Evolutionary conservation across 108 stramenopile species (phyloP), one percentile per base, ranked within the genome.

Genomic region (Cyclostephanos tholiformis): DNA sequence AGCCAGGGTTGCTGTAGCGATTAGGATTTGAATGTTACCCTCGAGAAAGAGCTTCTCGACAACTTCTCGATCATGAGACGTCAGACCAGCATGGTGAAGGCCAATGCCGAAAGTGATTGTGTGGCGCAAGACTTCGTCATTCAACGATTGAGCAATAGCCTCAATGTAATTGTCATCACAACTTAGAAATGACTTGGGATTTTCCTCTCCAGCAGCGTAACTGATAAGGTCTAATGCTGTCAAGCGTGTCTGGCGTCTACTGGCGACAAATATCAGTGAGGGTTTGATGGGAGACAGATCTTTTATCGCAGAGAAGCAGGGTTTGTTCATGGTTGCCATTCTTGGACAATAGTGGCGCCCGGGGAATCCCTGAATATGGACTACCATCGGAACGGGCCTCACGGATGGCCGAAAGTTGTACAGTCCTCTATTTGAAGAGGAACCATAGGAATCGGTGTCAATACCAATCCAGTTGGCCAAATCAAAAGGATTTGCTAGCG

Each of bases 321-420:
- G 99, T 71, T 99, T 99, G 85, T 99, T 99, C 99, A 99, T 99
- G 5, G 97, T 98, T 7, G 98, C 99, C 98, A 98, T 99, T 57
- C 97, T 67, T 27, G 96, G 96, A 75, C 93, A 94, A 63, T 86
- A 73, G 69, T 98, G 98, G 61, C 93, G 88, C 8, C 99, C 99
- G 13, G 98, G 89, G 81, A 87, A 99, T 20, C 98, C 98, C 82
- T 97, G 94, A 39, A 99, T 90, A 68, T 98, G 97, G 16, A 96
- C 95, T 13, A 87, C 86, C 72, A 95, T 93, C 14, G 98, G 97
- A 20, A 99, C 89, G 17, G 99, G 99, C 13, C 99, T 84, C 20
- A 99, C 97, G 46, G 89, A 88, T 13, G 98, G 93, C 51, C 95
- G 75, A 76, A 99, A 99, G 72, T 99, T 99, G 90, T 96, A 99